Evolutionary conservation across 495 filamentous ascomycete genomes (phyloP), one percentile per base, ranked within the genome.

Genomic region (Penicillium lividum): DNA sequence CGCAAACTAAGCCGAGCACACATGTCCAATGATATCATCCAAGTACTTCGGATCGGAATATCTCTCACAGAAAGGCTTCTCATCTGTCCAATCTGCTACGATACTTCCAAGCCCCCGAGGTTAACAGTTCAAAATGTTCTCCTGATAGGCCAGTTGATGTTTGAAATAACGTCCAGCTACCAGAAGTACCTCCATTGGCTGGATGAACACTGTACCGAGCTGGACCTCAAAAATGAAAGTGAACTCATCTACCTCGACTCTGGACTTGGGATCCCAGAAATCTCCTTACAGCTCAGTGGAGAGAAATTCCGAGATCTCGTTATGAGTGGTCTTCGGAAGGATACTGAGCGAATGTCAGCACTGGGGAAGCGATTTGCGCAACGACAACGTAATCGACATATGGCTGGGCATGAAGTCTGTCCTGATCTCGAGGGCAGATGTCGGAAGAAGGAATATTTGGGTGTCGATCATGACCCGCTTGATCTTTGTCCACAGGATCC

Each of bases 81-180:
- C 5, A 58, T 43, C 0, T 69, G 67, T 57, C 64, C 59, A 3
- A 53, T 58, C 28, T 69, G 67, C 61, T 69, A 69, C 45, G 67
- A 69, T 22, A 57, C 62, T 11, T 67, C 67, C 2, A 69, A 69
- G 27, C 64, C 67, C 18, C 67, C 67, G 13, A 61, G 64, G 30
- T n/a, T 67, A 4, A 69, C 67, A 0, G 64, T 67, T 10, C 67
- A 69, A 47, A 69, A 69, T 47, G 67, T 69, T 5, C 59, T 69
- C 2, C 56, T 69, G 0, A 65, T 69, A 13, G 67, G 67, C 22
- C 61, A 62, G 8, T 54, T 69, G 3, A 67, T 69, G 67, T 56
- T 67, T 9, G 67, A 63, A 38, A 46, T 69, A 10, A 69, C 67
- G 42, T 53, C 67, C 7, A 29, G 59, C 16, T 69, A 69, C 29